Percentiles rank a stretch among this genome's conserved stretches.
Conservation (phyloP, 2,329 filamentous ascomycete genomes). For the Pestalotiopsis sp. region DNA sequence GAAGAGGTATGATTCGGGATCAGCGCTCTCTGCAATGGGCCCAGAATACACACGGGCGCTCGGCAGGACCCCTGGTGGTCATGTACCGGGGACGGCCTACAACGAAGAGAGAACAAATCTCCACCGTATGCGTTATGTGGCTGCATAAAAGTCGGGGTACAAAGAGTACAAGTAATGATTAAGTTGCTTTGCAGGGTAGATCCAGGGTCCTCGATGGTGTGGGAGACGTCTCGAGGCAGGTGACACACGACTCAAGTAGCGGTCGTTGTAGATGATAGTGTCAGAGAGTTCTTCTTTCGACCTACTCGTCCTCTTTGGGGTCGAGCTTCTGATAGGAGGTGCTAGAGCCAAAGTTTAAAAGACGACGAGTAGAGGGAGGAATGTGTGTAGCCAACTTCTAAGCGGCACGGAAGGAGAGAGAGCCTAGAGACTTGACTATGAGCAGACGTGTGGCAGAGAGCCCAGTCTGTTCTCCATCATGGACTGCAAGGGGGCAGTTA, state of each 20-base stretch:
- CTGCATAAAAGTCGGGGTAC: constrained; percentile 10
- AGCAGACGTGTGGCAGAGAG: constrained; percentile 8
- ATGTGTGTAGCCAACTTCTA: neutral
- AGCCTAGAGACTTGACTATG: neutral
- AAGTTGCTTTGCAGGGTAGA: neutral
- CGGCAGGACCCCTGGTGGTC: neutral
- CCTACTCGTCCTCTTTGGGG: neutral
- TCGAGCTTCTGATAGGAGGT: neutral
- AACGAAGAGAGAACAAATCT: constrained; percentile 16
- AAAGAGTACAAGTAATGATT: neutral
- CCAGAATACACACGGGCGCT: neutral
- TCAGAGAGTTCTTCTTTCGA: neutral
- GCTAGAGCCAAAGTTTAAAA: neutral
- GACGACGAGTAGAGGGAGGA: constrained; percentile 3
- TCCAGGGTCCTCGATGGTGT: neutral
- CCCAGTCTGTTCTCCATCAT: neutral
- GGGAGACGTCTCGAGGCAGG: neutral
- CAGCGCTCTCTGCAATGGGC: neutral
- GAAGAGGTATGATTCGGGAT: constrained; percentile 22
- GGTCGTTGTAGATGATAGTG: neutral
- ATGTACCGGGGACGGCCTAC: constrained; percentile 14
- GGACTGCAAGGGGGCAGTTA: constrained; percentile 11
- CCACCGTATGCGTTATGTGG: constrained; percentile 17
- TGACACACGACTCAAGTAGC: neutral
- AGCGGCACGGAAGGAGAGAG: constrained; percentile 3